Base-by-base conservation (phyloP, 768 basidiomycete species). In the Lactarius sp. region DNA sequence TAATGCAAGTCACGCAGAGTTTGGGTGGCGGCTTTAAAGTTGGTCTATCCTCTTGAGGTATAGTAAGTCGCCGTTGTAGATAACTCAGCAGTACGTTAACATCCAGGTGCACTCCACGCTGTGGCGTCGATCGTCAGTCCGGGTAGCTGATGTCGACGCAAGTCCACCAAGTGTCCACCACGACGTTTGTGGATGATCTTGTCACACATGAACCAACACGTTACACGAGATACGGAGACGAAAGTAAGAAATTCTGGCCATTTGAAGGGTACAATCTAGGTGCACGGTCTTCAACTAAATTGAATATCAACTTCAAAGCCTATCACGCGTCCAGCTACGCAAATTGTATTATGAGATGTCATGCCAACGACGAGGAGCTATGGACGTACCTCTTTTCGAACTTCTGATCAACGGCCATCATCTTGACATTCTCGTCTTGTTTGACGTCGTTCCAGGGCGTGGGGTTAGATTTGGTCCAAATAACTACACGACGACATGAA, bases 401-500 rank as follows among this genome's bases (percentile, higher is more conserved):
- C 69, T 83, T 86, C 72, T 88, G 85, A 77, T 86, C 85, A 44
- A 90, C 82, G 50, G 80, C 73, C 72, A 85, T 70, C 64, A 93
- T 50, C 76, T 93, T 93, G 58, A 82, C 89, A 67, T 83, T 83
- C 75, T 94, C 85, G 70, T 87, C 80, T 44, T 81, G 85, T 73
- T 89, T 80, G 72, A 94, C 81, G 61, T 83, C 80, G 76, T 91
- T 90, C 90, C 90, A 94, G n/a, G 93, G 93, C 22, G 85, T 86
- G 41, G 92, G 92, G 80, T 95, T 94, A 73, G 71, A 73, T 73
- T 77, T 82, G 69, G 84, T 80, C 85, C 85, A 86, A 61, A 85
- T 73, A 60, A 85, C 83, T 84, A 61, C 4, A 60, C 2, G n/a
- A 39, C 47, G 27, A 12, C 22, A 39, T 13, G 20, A 5, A 39